Base-by-base conservation (phyloP, 176 grass and related monocot genomes). In the Panicum miliaceum region DNA sequence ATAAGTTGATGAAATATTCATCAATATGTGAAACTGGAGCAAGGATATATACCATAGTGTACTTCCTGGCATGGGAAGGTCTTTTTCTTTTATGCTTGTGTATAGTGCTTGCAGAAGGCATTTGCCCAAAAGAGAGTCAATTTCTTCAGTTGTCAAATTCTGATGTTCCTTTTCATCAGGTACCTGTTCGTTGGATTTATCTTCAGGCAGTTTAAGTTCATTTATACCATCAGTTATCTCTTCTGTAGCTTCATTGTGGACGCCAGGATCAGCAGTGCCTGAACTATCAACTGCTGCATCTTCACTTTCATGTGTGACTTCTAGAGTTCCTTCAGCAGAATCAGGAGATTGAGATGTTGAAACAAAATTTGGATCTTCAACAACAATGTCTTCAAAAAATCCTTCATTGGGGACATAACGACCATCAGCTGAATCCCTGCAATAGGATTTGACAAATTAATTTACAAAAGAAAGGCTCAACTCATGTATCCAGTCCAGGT, bases 81-180 rank as follows among this genome's bases (percentile, higher is more conserved):
- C 93, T 64, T 87, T 92, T 77, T 95, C 89, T 90, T 98, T 98
- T 57, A 95, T 79, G 32, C 69, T 98, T 26, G 85, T 95, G 83
- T 95, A 74, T 40, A 98, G 75, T 53, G 96, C 91, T 95, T 98
- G 96, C 77, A 98, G 73, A 85, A 98, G 67, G 82, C 93, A 98
- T 90, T 89, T 94, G 56, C 94, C 89, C 80, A 98, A 89, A 36
- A 98, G 90, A 82, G 75, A 84, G 85, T 95, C 96, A 69, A 95
- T 78, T 89, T 98, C 96, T 91, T 93, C 96, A 71, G 85, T 85
- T 76, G 83, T 89, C 76, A 94, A 88, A 88, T 72, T 91, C 71
- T 88, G 79, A 78, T 85, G 85, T 46, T 86, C 81, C 76, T 90
- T 92, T 73, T 98, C 92, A 71, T 92, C 43, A 8, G 56, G 75